These are phyloP conservation scores for Backusella australiensis DNA, from an alignment of 192 early-diverging fungal species.

Conservation along the genomic window DNA sequence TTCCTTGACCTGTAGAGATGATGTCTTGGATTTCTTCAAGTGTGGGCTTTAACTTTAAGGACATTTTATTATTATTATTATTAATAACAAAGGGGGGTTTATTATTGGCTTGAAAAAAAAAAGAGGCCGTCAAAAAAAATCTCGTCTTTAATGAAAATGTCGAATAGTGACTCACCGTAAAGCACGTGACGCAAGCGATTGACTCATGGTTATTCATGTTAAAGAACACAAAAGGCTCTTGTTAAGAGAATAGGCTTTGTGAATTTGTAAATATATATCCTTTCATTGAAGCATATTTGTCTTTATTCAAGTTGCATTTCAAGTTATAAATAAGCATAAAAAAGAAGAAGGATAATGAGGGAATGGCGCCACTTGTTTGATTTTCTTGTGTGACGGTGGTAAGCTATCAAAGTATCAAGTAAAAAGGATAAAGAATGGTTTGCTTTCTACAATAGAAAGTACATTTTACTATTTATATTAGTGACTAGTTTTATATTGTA, in stretches of 20 bases:
- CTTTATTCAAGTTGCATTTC: not conserved
- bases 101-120: conserved; percentile 3
- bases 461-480: too few species aligned
- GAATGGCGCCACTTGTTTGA: not conserved
- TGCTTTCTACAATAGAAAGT: too few species aligned
- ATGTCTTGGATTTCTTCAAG: conserved; percentile 68
- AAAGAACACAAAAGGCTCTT: not conserved
- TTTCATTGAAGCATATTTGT: too few species aligned
- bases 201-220: not conserved
- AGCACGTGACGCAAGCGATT: not conserved
- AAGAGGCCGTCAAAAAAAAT: not conserved
- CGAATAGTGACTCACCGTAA: not conserved
- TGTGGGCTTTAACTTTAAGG: conserved; percentile 58
- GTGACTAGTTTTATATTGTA: too few species aligned
- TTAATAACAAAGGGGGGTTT: conserved; percentile 39
- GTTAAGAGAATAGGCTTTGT: too few species aligned
- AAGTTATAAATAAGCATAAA: not conserved
- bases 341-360: not conserved
- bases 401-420: not conserved
- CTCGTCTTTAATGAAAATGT: not conserved
- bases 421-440: too few species aligned
- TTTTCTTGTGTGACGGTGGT: not conserved
- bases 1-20: conserved; percentile 62
- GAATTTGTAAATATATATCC: too few species aligned
- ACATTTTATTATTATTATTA: conserved; percentile 29